Base-by-base conservation (phyloP, 495 filamentous ascomycete genomes). In the Recurvomyces mirabilis region DNA sequence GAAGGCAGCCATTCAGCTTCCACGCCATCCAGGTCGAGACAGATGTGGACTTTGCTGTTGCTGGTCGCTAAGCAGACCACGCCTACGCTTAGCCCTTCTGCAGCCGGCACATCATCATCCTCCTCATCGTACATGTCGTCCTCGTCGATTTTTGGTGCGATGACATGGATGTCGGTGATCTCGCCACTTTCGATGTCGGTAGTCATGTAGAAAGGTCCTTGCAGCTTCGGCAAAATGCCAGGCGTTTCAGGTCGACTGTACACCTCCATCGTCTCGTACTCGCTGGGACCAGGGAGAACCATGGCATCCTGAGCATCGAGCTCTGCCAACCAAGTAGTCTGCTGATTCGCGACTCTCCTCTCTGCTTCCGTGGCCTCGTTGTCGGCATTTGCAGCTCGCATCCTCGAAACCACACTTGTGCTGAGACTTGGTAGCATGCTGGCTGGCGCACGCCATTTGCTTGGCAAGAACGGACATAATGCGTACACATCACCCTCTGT, bases 401-500 rank as follows among this genome's bases (percentile, higher is more conserved):
- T 54, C 47, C 83, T 82, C 13, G 75, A 71, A 14, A 84, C 71
- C 41, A 87, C 79, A 12, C 77, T 75, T 12, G 84, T 72, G 13
- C 84, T 84, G 23, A 94, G 67, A 0, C 82, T 82, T 2, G 87
- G 80, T 21, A 93, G 74, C 11, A 83, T 68, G 0, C 78, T 78
- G 1, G 80, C 71, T 13, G 82, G 75, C n/a, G 82, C 79, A 38
- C 81, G 70, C 85, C 85, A 94, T 53, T 77, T 85, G 12, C 72
- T 73, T 4, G 87, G 87, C 21, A 94, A 63, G 4, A 94, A 70
- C 9, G 87, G 87, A 59, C 87, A 93, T n/a, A 94, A 64, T 6
- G 85, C 84, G 52, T 94, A 94, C 6, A 94, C 72, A 53, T 93
- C 87, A 4, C 87, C 87, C 20, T 82, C 81, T 25, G 68, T 71